A percentile compares a stretch with the other conserved stretches of the same genome.
Conservation (phyloP, 140 eudicot species). For the Cichorium intybus region DNA sequence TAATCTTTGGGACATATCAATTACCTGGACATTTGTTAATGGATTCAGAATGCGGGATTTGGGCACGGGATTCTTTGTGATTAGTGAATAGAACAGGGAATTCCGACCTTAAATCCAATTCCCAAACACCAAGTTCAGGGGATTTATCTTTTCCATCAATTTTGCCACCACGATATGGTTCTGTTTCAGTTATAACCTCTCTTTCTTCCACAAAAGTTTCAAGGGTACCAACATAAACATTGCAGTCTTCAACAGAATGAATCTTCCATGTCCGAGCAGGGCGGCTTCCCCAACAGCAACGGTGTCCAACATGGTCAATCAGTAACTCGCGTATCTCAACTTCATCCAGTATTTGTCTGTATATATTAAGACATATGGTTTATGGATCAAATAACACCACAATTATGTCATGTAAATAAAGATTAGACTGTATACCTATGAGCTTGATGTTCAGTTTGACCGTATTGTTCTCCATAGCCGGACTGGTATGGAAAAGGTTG, state of each 20-base stretch:
- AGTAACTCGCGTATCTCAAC: slow-evolving; percentile 92
- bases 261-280: slow-evolving; percentile 98
- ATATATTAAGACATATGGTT: neutral
- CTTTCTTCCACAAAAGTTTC: slow-evolving; percentile 90
- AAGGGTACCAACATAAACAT: slow-evolving; percentile 90
- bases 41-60: slow-evolving; percentile 77
- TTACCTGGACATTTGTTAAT: slow-evolving; percentile 81
- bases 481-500: slow-evolving; percentile 51
- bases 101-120: slow-evolving; percentile 85
- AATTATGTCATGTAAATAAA: neutral
- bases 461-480: slow-evolving; percentile 53
- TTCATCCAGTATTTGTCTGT: slow-evolving; percentile 84
- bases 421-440: slow-evolving; percentile 66
- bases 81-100: slow-evolving; percentile 76
- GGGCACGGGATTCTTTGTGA: slow-evolving; percentile 60
- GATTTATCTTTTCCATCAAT: slow-evolving; percentile 68
- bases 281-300: slow-evolving; percentile 99
- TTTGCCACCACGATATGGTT: slow-evolving; percentile 49
- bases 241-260: slow-evolving; percentile 90
- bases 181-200: slow-evolving; percentile 59
- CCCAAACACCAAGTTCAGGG: slow-evolving; percentile 92
- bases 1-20: neutral
- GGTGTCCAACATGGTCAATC: slow-evolving; percentile 95
- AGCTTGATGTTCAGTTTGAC: slow-evolving; percentile 37
- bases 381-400: neutral